Evolutionary conservation across 192 early-diverging fungal species (phyloP), one percentile per base, ranked within the genome.

Genomic region (Gaertneriomyces semiglobifer): DNA sequence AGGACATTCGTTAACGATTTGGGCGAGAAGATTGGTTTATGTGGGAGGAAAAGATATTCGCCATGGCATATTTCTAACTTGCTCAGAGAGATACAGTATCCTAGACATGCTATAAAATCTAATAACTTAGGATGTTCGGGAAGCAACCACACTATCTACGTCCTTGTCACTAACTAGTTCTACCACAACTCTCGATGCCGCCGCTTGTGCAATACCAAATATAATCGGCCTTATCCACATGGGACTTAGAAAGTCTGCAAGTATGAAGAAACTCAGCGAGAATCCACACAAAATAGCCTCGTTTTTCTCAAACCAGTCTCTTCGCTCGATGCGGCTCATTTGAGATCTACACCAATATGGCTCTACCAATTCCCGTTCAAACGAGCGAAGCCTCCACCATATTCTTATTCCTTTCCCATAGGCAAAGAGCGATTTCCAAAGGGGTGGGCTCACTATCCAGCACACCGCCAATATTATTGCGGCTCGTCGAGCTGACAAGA

Each of bases 281-380:
- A 79, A 79, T 0, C 77, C 77, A 18, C 44, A 19, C 44, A 79
- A 69, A 33, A 75, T 51, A 18, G 66, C 46, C 42, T 79, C 73
- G 59, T 75, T 52, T 14, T 44, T 20, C 14, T 20, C 7, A 25
- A 79, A 63, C 77, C 77, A 79, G 6, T 33, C 63, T 19, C 62
- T 53, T 42, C 71, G 66, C 66, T 74, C 56, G 10, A 58, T 46
- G 25, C 41, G 45, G 14, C 19, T 65, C 73, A 79, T 72, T 4
- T 63, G 39, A 38, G 64, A 68, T 25, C 73, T 60, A 62, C 69
- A 72, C 18, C 74, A 38, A 55, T 79, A 79, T n/a, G 77, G 77
- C 42, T 79, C 77, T 5, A 74, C 63, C 42, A 79, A 55, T 58
- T 79, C 77, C 40, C 77, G 39, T 25, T 63, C 73, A 7, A 79